Percentiles rank a stretch among this genome's conserved stretches.
These are phyloP conservation scores for Chaetomiaceae sp. DNA, from an alignment of 2,329 filamentous ascomycete genomes.

Conservation along the genomic window DNA sequence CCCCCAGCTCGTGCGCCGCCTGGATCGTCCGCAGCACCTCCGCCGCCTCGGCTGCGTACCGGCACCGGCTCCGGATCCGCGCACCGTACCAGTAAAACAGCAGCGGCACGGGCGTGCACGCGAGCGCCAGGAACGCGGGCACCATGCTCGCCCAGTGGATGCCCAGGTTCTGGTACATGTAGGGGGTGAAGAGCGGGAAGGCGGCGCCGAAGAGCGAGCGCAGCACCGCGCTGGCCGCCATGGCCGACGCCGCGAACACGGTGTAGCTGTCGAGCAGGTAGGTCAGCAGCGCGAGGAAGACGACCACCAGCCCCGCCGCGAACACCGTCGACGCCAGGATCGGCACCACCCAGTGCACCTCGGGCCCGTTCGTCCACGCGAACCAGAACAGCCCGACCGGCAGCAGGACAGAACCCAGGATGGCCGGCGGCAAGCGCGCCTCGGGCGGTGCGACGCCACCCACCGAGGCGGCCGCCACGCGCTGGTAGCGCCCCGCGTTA, in stretches of 20 bases:
- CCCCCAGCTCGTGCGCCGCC: not conserved
- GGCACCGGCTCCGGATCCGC: not conserved
- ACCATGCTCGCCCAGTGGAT: constrained; percentile 71
- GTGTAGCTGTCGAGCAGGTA: constrained; percentile 67
- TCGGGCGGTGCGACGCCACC: constrained; percentile 51
- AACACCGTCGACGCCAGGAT: constrained; percentile 41
- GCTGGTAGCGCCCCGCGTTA: constrained; percentile 49
- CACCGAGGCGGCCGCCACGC: constrained; percentile 36
- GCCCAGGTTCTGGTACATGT: constrained; percentile 54
- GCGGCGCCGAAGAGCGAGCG: constrained; percentile 65
- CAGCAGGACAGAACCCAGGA: constrained; percentile 56
- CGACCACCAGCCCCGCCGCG: constrained; percentile 46
- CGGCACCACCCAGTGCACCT: constrained; percentile 31
- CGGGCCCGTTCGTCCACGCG: constrained; percentile 53
- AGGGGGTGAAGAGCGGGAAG: constrained; percentile 66
- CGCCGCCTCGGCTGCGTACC: not conserved
- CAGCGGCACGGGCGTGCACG: not conserved
- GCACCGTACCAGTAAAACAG: not conserved
- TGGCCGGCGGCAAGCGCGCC: constrained; percentile 54
- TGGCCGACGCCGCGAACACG: constrained; percentile 68
- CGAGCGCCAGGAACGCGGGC: constrained; percentile 51
- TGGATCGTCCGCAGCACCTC: constrained; percentile 47
- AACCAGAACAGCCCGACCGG: constrained; percentile 65
- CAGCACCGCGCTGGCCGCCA: constrained; percentile 66
- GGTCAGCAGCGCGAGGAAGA: constrained; percentile 60